These are phyloP conservation scores for Seiridium cupressi DNA, from an alignment of 2,329 filamentous ascomycete genomes.

Conservation along the genomic window DNA sequence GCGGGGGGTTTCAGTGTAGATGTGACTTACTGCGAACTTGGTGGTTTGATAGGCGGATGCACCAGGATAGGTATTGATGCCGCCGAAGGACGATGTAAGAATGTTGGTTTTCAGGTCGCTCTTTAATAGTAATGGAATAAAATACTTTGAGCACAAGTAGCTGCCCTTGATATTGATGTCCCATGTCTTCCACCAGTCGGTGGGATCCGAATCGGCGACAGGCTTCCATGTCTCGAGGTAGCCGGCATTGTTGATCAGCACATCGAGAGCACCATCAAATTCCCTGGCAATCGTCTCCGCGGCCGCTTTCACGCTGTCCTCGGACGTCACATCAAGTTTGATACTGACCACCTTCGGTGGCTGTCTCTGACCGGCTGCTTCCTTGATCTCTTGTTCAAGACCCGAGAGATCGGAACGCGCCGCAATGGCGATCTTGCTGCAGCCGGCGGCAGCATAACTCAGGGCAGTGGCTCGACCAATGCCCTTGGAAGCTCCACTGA, in stretches of 20 bases:
- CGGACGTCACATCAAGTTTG: slow-evolving; percentile 30
- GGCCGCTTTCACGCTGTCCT: slow-evolving; percentile 30
- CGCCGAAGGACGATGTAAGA: slow-evolving; percentile 37
- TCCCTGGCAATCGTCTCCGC: slow-evolving; percentile 21
- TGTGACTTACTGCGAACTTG: slow-evolving; percentile 38
- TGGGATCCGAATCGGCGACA: slow-evolving; percentile 15
- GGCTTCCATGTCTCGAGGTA: slow-evolving; percentile 31
- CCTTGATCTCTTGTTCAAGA: slow-evolving; percentile 33
- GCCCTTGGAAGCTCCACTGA: slow-evolving; percentile 49
- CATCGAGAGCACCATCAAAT: slow-evolving; percentile 29
- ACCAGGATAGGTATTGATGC: slow-evolving; percentile 25
- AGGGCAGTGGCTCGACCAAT: slow-evolving; percentile 47
- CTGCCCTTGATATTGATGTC: slow-evolving; percentile 27
- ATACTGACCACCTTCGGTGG: slow-evolving; percentile 28
- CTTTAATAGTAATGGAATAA: slow-evolving; percentile 24
- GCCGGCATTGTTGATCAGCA: slow-evolving; percentile 39
- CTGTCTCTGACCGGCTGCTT: slow-evolving; percentile 25
- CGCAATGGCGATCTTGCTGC: slow-evolving; percentile 45
- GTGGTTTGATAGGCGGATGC: slow-evolving; percentile 43
- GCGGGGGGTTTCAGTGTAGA: too few species aligned
- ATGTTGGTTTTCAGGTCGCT: slow-evolving; percentile 38
- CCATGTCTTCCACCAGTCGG: slow-evolving; percentile 19
- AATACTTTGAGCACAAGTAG: slow-evolving; percentile 22
- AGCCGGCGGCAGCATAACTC: slow-evolving; percentile 48
- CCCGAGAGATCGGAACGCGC: slow-evolving; percentile 47